These are phyloP conservation scores for Blepharisma stoltei DNA, from an alignment of 73 alveolate genomes.

Conservation along the genomic window DNA sequence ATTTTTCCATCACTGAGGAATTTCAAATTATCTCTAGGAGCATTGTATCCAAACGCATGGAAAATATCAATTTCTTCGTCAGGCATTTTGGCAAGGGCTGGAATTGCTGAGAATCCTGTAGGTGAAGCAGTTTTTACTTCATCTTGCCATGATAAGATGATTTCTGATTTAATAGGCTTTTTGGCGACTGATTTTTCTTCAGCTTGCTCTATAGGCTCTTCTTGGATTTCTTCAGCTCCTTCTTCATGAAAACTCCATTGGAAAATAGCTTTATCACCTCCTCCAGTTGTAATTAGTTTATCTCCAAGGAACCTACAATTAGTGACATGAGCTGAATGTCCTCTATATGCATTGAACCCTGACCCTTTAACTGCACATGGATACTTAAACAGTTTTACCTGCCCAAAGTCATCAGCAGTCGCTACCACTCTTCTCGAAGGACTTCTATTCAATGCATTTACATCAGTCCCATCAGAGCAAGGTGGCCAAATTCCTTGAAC, in stretches of 20 bases:
- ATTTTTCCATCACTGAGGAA: slow-evolving; percentile 73
- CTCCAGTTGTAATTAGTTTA: slow-evolving; percentile 93
- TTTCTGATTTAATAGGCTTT: slow-evolving; percentile 51
- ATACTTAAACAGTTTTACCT: slow-evolving; percentile 91
- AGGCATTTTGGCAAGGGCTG: slow-evolving; percentile 62
- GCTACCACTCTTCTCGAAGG: slow-evolving; percentile 84
- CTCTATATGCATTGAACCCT: slow-evolving; percentile 77
- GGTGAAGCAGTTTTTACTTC: slow-evolving; percentile 59
- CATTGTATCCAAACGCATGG: slow-evolving; percentile 92
- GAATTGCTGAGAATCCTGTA: slow-evolving; percentile 27
- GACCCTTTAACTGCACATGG: slow-evolving; percentile 81
- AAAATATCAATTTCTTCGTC: slow-evolving; percentile 76
- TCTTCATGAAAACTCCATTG: slow-evolving; percentile 80
- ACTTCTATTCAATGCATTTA: slow-evolving; percentile 89
- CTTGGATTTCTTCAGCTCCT: slow-evolving; percentile 60
- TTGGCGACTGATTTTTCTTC: neutral
- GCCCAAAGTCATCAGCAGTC: slow-evolving; percentile 96
- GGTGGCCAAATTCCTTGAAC: slow-evolving; percentile 97
- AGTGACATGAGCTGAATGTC: slow-evolving; percentile 83
- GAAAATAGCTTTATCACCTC: slow-evolving; percentile 90
- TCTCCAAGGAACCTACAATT: slow-evolving; percentile 80
- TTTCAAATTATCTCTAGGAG: slow-evolving; percentile 80
- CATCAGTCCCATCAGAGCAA: slow-evolving; percentile 95
- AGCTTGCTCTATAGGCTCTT: slow-evolving; percentile 35
- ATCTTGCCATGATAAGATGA: slow-evolving; percentile 69